phyloP scores from a whole-genome alignment of 345 rosid genomes.

The Salix viminalis region DNA sequence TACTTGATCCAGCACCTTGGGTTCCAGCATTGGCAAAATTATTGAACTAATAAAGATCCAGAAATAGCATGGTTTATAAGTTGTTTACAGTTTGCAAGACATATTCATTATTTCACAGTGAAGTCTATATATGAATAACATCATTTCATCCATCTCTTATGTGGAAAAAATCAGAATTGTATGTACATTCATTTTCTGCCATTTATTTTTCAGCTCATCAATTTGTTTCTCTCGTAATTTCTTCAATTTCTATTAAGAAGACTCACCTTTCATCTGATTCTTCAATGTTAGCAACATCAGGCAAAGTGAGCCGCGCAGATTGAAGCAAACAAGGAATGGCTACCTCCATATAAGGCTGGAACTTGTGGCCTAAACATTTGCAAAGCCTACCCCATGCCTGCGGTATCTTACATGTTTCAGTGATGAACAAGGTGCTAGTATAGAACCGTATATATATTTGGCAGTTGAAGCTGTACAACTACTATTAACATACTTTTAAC shows the following conservation, averaged over 20 bases:
- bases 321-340: constrained; percentile 14
- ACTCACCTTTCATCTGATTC: constrained; percentile 3
- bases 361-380: constrained; percentile 12
- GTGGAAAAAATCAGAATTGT: neutral
- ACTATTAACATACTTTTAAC: constrained; percentile 1
- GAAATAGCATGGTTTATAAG: no score
- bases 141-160: neutral
- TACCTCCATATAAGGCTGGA: constrained; percentile 6
- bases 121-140: neutral
- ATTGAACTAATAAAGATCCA: neutral
- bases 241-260: neutral
- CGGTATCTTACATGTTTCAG: neutral
- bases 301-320: constrained; percentile 3
- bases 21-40: neutral
- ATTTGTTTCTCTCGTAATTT: neutral
- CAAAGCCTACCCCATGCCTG: constrained; percentile 21
- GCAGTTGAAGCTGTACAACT: neutral
- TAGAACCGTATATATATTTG: constrained; percentile 8
- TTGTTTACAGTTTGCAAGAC: no score
- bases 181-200: neutral
- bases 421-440: neutral
- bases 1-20: neutral
- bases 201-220: neutral
- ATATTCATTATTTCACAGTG: neutral
- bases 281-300: neutral